Conservation (phyloP, 2,329 filamentous ascomycete genomes). For the Cladosporium sp. region DNA sequence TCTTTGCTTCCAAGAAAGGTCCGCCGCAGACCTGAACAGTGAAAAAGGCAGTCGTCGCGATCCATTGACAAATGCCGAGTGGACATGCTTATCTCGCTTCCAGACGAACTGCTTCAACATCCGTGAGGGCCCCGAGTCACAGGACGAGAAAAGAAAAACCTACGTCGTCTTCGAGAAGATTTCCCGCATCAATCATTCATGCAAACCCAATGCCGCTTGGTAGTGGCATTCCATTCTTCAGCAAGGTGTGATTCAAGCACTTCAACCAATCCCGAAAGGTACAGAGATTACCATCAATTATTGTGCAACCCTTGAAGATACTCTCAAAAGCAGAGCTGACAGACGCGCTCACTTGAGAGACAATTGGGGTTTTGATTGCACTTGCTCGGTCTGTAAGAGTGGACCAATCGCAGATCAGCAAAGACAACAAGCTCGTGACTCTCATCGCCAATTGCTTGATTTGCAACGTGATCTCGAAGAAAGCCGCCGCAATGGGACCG, state of each 20-base stretch:
- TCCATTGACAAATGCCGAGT: not conserved
- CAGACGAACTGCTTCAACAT: not conserved
- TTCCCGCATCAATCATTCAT: not conserved
- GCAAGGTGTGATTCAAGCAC: not conserved
- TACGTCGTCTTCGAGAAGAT: not conserved
- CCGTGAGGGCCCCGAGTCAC: no score
- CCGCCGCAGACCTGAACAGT: not conserved
- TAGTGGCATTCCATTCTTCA: not conserved
- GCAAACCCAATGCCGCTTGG: not conserved
- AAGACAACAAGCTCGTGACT: no score
- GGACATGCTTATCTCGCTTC: not conserved
- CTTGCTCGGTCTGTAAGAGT: not conserved
- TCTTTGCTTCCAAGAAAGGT: not conserved
- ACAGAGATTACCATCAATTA: not conserved
- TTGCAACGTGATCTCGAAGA: no score
- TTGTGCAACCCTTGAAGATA: not conserved
- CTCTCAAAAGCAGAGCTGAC: not conserved
- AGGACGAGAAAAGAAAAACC: not conserved
- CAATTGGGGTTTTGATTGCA: not conserved
- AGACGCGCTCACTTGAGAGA: not conserved
- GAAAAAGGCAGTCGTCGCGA: not conserved
- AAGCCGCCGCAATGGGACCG: no score
- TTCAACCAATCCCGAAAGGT: not conserved
- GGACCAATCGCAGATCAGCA: no score
- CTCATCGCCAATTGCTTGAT: no score